Conservation (phyloP, 169 alveolate species). For the Plasmodium blacklocki region DNA sequence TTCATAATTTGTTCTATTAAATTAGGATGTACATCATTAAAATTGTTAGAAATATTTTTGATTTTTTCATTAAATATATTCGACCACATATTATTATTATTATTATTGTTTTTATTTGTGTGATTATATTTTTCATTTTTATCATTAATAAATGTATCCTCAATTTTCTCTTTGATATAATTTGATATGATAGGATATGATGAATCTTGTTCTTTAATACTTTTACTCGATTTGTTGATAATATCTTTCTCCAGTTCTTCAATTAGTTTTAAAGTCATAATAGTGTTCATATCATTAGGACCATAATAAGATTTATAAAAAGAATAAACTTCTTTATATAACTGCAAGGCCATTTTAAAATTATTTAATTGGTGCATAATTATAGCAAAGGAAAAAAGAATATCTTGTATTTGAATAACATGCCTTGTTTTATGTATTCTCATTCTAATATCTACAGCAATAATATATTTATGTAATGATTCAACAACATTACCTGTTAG, state of each 20-base stretch:
- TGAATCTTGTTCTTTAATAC: not conserved
- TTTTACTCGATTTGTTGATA: conserved; percentile 36
- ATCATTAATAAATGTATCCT: not conserved
- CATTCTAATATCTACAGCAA: conserved; percentile 91
- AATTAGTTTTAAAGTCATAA: conserved; percentile 79
- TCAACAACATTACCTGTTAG: conserved; percentile 86
- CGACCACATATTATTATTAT: conserved; percentile 4
- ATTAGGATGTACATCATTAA: conserved; percentile 43
- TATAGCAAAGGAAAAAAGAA: conserved; percentile 88
- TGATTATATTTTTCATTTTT: conserved; percentile 8
- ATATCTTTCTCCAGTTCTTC: conserved; percentile 72
- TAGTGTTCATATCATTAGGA: conserved; percentile 85
- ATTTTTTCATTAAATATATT: conserved; percentile 18
- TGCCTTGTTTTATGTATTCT: conserved; percentile 85
- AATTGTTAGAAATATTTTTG: conserved; percentile 10
- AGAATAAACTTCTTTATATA: conserved; percentile 87
- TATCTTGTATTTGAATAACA: conserved; percentile 86
- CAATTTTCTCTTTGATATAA: not conserved
- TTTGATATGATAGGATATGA: too few relatives aligned
- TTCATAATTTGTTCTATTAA: conserved; percentile 61
- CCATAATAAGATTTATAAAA: conserved; percentile 85
- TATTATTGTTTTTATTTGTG: conserved; percentile 2
- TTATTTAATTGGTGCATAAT: conserved; percentile 88
- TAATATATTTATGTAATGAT: conserved; percentile 85
- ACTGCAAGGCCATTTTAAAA: conserved; percentile 84